Conservation (phyloP, 306 rosid genomes). For the Hippophae tibetana region DNA sequence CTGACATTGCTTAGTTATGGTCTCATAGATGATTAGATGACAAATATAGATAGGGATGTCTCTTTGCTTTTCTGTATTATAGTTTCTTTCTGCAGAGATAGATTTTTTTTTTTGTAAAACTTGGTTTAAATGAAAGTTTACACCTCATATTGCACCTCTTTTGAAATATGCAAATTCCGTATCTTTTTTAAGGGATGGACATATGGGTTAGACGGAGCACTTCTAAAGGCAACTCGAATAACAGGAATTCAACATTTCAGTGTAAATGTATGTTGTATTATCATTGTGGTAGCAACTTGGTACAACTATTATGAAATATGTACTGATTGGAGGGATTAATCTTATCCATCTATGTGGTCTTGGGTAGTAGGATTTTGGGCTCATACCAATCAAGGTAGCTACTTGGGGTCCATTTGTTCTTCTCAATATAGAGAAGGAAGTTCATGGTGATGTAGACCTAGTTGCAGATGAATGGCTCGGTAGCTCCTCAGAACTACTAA, state of each 20-base stretch:
- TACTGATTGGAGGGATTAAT: slow-evolving; percentile 8
- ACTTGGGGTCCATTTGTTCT: slow-evolving; percentile 84
- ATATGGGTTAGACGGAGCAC: slow-evolving; percentile 72
- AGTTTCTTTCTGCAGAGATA: not conserved
- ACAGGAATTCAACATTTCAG: slow-evolving; percentile 64
- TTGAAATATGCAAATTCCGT: not conserved
- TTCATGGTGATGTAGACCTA: slow-evolving; percentile 24
- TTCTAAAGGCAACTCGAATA: slow-evolving; percentile 67
- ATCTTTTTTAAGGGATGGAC: slow-evolving; percentile 74
- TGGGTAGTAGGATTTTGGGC: slow-evolving; percentile 78
- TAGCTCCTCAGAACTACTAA: slow-evolving; percentile 52
- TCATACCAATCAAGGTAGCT: slow-evolving; percentile 55
- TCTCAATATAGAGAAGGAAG: slow-evolving; percentile 48
- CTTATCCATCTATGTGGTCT: slow-evolving; percentile 31
- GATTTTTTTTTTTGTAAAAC: not conserved
- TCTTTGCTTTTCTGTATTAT: not conserved
- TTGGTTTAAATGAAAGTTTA: not conserved
- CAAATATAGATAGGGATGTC: not conserved
- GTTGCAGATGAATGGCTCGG: slow-evolving; percentile 78
- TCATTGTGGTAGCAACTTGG: slow-evolving; percentile 4
- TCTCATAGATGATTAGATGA: not conserved
- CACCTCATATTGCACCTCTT: not conserved
- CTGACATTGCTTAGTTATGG: not conserved
- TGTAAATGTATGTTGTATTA: slow-evolving; percentile 42
- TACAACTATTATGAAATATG: slow-evolving; percentile 11